A percentile compares a stretch with the other conserved stretches of the same genome.
These are phyloP conservation scores for Geosmithia morbida DNA, from an alignment of 2,329 filamentous ascomycete species.

Conservation along the genomic window DNA sequence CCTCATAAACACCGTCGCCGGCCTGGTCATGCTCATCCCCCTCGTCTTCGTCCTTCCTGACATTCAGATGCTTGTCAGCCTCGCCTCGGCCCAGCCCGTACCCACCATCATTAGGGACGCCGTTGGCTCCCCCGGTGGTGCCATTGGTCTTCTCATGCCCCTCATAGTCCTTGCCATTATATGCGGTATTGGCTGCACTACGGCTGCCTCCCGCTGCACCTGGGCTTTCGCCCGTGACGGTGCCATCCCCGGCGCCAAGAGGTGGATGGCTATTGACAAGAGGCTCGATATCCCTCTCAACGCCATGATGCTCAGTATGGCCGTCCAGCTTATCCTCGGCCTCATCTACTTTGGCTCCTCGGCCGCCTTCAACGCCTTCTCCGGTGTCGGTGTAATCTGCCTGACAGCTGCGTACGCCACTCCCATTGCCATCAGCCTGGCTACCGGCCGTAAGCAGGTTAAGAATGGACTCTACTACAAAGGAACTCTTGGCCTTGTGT, in stretches of 20 bases:
- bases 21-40: conserved; percentile 54
- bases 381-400: conserved; percentile 55
- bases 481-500: conserved; percentile 42
- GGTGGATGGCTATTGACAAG: conserved; percentile 47
- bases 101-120: conserved; percentile 50
- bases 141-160: conserved; percentile 48
- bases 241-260: conserved; percentile 47
- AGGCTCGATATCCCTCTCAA: conserved; percentile 53
- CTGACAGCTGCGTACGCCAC: conserved; percentile 54
- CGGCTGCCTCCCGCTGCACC: conserved; percentile 50
- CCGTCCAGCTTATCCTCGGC: conserved; percentile 46
- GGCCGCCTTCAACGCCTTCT: conserved; percentile 60
- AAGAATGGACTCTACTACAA: conserved; percentile 43
- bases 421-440: conserved; percentile 50
- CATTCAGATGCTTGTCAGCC: conserved; percentile 34
- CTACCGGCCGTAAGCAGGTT: conserved; percentile 45
- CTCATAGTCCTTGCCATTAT: conserved; percentile 51
- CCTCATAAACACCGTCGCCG: conserved; percentile 50
- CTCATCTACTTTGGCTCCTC: conserved; percentile 56
- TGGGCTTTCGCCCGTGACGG: conserved; percentile 61
- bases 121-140: conserved; percentile 43
- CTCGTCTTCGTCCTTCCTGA: conserved; percentile 56
- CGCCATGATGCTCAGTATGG: conserved; percentile 59
- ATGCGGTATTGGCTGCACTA: conserved; percentile 57
- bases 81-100: conserved; percentile 45